Percentiles rank a stretch among this genome's conserved stretches.
phyloP scores from a whole-genome alignment of 148 eudicot species.

The Vaccinium myrtillus region DNA sequence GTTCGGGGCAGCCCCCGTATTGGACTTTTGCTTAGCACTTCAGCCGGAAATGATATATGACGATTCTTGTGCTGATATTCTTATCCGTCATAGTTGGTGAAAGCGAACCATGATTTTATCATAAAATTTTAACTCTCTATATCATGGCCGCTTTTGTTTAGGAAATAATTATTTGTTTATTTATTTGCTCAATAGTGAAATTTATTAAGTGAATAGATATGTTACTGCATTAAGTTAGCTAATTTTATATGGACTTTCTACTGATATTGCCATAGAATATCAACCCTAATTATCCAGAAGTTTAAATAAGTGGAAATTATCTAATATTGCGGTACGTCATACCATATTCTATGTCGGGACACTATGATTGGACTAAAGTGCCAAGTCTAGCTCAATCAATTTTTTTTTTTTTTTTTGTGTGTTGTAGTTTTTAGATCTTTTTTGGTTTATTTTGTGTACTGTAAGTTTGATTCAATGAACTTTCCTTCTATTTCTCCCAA shows the following conservation, averaged over 20 bases:
- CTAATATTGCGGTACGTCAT: neutral
- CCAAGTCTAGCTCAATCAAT: neutral
- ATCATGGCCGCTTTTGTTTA: neutral
- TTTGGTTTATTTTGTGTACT: no score
- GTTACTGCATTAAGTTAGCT: no score
- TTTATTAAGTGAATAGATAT: no score
- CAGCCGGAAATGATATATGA: neutral
- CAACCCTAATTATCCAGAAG: neutral
- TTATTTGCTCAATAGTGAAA: neutral
- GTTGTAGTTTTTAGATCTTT: no score
- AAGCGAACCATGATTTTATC: no score
- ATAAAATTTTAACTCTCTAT: no score
- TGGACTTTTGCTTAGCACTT: neutral
- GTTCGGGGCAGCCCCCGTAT: neutral
- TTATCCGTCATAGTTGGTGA: no score
- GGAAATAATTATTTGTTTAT: neutral
- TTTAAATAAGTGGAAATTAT: neutral
- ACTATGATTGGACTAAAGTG: neutral
- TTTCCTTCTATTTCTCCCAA: no score
- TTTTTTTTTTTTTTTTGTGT: no score
- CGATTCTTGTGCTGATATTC: neutral
- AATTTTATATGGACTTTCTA: neutral
- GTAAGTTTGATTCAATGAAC: no score
- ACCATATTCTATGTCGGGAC: neutral
- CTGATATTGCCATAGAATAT: neutral